These are phyloP conservation scores for Penicillium glabrum DNA, from an alignment of 2,329 filamentous ascomycete genomes.

Conservation along the genomic window DNA sequence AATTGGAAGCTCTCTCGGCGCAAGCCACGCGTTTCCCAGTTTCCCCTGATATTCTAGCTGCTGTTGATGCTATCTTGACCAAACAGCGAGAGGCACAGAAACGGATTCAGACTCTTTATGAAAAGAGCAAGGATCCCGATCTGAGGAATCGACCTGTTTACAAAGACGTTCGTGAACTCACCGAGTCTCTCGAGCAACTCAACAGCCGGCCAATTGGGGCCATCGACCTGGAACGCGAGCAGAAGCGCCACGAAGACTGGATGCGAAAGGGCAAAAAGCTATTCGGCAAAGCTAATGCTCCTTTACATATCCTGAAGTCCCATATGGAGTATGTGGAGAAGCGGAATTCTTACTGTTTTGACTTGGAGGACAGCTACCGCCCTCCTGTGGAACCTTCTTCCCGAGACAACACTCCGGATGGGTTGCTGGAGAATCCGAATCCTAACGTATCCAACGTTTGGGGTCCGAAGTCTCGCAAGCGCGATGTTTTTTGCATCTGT, in stretches of 20 bases:
- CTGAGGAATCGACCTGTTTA: constrained; percentile 82
- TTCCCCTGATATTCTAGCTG: constrained; percentile 72
- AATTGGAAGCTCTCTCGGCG: constrained; percentile 84
- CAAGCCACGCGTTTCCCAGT: constrained; percentile 82
- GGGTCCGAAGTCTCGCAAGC: constrained; percentile 55
- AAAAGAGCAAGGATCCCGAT: constrained; percentile 73
- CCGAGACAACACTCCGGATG: constrained; percentile 69
- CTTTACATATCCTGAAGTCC: constrained; percentile 88
- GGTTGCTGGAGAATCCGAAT: constrained; percentile 49
- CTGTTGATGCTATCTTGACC: constrained; percentile 87
- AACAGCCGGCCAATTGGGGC: constrained; percentile 92
- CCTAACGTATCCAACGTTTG: constrained; percentile 37
- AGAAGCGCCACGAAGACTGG: constrained; percentile 96
- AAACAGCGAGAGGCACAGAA: constrained; percentile 94
- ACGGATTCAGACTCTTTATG: constrained; percentile 78
- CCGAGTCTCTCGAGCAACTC: constrained; percentile 81
- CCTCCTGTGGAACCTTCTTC: constrained; percentile 90
- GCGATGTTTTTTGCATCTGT: constrained; percentile 97
- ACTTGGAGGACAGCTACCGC: constrained; percentile 82
- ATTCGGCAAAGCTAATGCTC: constrained; percentile 96
- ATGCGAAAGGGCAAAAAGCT: constrained; percentile 98
- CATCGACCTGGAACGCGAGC: constrained; percentile 88
- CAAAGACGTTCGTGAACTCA: constrained; percentile 83
- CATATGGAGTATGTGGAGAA: constrained; percentile 93
- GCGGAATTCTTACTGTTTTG: constrained; percentile 88